These are phyloP conservation scores for Avena atlantica DNA, from an alignment of 176 grass and related monocot species.

Conservation along the genomic window DNA sequence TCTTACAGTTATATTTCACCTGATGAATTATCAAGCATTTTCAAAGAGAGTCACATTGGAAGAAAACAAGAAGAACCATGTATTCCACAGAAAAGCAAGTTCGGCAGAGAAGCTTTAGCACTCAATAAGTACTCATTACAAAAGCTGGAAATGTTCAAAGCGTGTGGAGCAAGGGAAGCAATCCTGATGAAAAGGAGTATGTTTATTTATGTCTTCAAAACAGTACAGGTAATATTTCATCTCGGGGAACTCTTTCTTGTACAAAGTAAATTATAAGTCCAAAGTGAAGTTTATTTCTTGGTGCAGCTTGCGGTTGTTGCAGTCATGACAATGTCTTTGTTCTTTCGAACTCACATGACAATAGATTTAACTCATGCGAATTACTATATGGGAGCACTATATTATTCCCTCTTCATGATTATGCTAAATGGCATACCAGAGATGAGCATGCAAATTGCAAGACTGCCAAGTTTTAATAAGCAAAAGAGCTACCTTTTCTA, in stretches of 20 bases:
- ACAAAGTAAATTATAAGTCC: background rate
- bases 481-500: conserved; percentile 5
- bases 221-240: background rate
- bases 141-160: conserved; percentile 6
- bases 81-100: background rate
- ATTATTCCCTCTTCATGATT: conserved; percentile 16
- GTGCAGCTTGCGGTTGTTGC: background rate
- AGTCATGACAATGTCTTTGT: background rate
- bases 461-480: conserved; percentile 5
- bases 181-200: background rate
- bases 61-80: background rate
- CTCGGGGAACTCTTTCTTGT: background rate
- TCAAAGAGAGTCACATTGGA: background rate
- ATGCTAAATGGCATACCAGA: background rate
- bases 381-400: conserved; percentile 13
- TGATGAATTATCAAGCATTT: conserved; percentile 7
- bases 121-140: conserved; percentile 3
- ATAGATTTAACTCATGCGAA: conserved; percentile 3
- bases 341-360: background rate
- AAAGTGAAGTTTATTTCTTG: background rate
- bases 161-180: background rate
- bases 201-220: conserved; percentile 7
- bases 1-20: background rate
- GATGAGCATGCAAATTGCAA: background rate
- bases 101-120: conserved; percentile 1